Base-by-base conservation (phyloP, 1,284 basidiomycete species). In the Cystobasidium pallidum region DNA sequence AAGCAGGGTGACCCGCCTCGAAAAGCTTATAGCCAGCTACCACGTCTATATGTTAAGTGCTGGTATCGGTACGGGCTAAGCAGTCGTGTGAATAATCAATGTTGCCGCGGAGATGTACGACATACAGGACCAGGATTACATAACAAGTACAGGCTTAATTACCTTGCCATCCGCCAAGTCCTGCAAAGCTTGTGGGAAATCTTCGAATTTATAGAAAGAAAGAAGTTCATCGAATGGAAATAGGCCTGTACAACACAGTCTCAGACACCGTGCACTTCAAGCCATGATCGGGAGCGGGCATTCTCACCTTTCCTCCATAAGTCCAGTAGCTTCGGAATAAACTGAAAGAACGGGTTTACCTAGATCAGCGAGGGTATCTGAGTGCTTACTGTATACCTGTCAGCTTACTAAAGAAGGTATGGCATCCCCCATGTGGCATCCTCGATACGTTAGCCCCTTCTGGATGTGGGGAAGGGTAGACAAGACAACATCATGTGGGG, bases 201-300 rank as follows among this genome's bases (percentile, higher is more conserved):
- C 68, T 54, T 71, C 68, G 47, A 71, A 71, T 32, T 45, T 47
- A 21, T 71, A 71, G 34, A 63, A 71, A 7, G 59, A 24, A n/a
- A 71, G 41, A 0, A 71, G 47, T 6, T 71, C 61, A 24, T 71
- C 59, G 36, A 71, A 71, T 17, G 68, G 68, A 41, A n/a, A 71
- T 15, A 55, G 34, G 19, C 54, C 65, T 67, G 11, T 4, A 15
- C n/a, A n/a, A 39, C 36, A 39, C 36, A 39, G 36, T 39, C 7
- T 39, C 13, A 39, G 36, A 39, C n/a, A 39, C 36, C 36, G 7
- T 39, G 36, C 6, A 39, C 13, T 13, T 39, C 13, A 45, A 17
- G 19, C 6, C n/a, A 19, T 45, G 19, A 3, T 3, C 4, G 15
- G 6, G 11, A 19, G n/a, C 11, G 11, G 4, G 11, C 19, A 13